Evolutionary conservation across 371 early-diverging fungal species (phyloP), one percentile per base, ranked within the genome.

Genomic region (Zychaea mexicana): DNA sequence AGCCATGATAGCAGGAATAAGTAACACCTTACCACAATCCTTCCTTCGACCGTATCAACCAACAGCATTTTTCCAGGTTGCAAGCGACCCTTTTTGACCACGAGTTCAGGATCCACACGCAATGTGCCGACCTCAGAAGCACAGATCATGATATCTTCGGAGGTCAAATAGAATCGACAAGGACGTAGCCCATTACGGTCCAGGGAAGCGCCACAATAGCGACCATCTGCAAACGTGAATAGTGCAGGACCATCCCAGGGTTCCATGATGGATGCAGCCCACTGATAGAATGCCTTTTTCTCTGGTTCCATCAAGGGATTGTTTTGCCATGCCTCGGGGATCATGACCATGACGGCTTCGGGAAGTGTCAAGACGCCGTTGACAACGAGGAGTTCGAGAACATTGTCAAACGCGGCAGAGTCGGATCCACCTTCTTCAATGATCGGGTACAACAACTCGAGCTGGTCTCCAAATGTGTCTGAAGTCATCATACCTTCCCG

Each of bases 171-270:
- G 88, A 87, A 97, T 60, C 98, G 93, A 76, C 98, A 97, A 10
- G 98, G 98, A 62, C 98, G 90, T 49, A 98, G 82, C 57, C 98
- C 98, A 74, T 97, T 97, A 69, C 98, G 92, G 83, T 98, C 98
- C 38, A 98, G 79, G 17, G 87, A 90, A 17, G 97, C 97, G 73
- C 97, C 98, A 72, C 95, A 94, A 79, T 91, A 96, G 59, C 98
- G 91, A 52, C 98, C 98, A 73, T 98, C 98, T 31, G 93, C 90
- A 77, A 97, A 97, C 15, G 96, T 95, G 74, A 98, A 92, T 52
- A 97, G 83, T 19, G 98, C 98, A 60, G 98, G 98, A 28, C 98
- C 98, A 76, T 98, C 98, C 93, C 97, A 98, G 24, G 96, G 94
- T 74, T 98, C 98, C 97, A 97, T 98, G 39, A 97, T 74, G 71